Evolutionary conservation across 164 flowering plant genomes (phyloP), one percentile per base, ranked within the genome.

Genomic region (Euptelea pleiosperma): DNA sequence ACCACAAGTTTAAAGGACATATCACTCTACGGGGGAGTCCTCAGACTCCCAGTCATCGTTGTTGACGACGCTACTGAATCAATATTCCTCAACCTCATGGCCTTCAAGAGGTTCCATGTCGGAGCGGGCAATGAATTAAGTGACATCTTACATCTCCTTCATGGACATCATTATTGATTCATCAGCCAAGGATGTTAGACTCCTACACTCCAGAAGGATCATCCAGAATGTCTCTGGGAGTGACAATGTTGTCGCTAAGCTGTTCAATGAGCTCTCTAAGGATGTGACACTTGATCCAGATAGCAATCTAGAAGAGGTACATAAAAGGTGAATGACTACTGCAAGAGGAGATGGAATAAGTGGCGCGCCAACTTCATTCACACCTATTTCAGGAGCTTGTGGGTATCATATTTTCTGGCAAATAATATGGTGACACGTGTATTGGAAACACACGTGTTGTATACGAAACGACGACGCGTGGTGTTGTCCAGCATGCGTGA

Each of bases 121-220:
- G 79, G 78, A 22, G 71, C 72, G 0, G 82, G 82, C 21, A 69
- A 66, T 14, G 77, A 72, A 35, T n/a, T n/a, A n/a, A n/a, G 70
- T 76, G 40, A 72, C 85, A 0, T 65, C 79, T 1, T 78, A 70
- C 60, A 58, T 76, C 0, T 68, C 68, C 52, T 75, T 81, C 68
- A 81, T 81, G 82, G 79, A 78, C 62, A 66, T 68, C 59, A 63
- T 81, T 21, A 72, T 81, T 15, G 79, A 78, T 64, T n/a, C n/a
- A n/a, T 57, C 59, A 11, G 73, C 65, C 2, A 66, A 29, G 43
- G 85, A 76, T n/a, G 82, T 81, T 3, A 72, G 50, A 28, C 63
- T 72, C 1, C 62, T 76, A n/a, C 71, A 72, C 55, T 55, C 66
- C 2, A 29, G 50, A 16, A 72, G 76, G 9, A 76, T 81, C 51